Evolutionary conservation across 2,329 filamentous ascomycete genomes (phyloP), one percentile per base, ranked within the genome.

Genomic region (Colletotrichum sp.): DNA sequence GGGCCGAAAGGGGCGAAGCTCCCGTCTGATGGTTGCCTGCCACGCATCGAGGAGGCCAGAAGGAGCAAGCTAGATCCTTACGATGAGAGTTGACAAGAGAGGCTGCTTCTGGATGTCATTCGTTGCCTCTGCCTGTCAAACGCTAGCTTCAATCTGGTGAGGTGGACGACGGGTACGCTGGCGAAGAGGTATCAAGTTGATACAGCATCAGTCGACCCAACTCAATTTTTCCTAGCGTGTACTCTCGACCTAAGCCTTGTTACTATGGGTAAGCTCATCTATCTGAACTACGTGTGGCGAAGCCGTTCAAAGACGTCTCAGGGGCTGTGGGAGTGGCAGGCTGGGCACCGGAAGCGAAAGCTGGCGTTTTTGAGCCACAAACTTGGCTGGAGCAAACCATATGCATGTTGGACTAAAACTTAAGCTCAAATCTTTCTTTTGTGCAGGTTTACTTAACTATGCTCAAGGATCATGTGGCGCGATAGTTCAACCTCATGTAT

Each of bases 351-450:
- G 6, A 13, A 13, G 44, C 44, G 44, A 7, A 21, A 52, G 44
- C 3, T 24, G n/a, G 44, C 7, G 6, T 1, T 4, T 21, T 21
- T 4, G 44, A 15, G 15, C n/a, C 44, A 52, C 44, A 52, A 52
- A 1, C 44, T 3, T 52, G 44, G 5, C 12, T 12, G n/a, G 7
- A 52, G 44, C 4, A 52, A 24, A 21, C n/a, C 0, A 52, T 7
- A 3, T 13, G 44, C 10, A 21, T 13, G 15, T 3, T 21, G 6
- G 10, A 52, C 3, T 24, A 13, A 21, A 21, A 21, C n/a, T 12
- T 21, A 8, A 8, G 1, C n/a, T 0, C 12, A 52, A 2, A 8
- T 8, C 0, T 1, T 24, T 13, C 12, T 13, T 21, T 21, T 1
- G 10, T 52, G 0, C 44, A 21, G 8, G 2, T 52, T 52, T 24